A percentile compares a stretch with the other conserved stretches of the same genome.
These are phyloP conservation scores for Paraglomus occultum DNA, from an alignment of 192 early-diverging fungal species.

Conservation along the genomic window DNA sequence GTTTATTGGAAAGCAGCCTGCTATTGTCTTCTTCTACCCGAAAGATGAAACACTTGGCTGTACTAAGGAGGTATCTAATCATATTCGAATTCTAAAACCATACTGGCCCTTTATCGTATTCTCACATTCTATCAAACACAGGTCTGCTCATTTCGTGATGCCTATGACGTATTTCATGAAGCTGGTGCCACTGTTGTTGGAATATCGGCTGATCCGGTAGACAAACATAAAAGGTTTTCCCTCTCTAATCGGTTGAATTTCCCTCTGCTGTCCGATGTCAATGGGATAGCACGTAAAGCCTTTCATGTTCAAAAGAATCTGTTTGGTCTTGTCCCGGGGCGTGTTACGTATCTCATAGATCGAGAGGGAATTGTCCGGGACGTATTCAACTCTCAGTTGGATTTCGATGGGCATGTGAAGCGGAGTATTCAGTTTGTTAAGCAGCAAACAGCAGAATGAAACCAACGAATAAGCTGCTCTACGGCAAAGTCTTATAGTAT, in stretches of 20 bases:
- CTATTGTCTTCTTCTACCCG: conserved; percentile 44
- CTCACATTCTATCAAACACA: conserved; percentile 11
- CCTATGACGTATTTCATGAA: conserved; percentile 35
- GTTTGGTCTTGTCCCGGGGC: conserved; percentile 31
- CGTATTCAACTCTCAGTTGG: conserved; percentile 39
- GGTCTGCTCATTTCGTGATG: conserved; percentile 43
- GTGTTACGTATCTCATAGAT: conserved; percentile 38
- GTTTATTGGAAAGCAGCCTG: conserved; percentile 33
- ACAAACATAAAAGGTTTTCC: conserved; percentile 36
- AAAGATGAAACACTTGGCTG: conserved; percentile 38
- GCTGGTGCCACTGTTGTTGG: conserved; percentile 39
- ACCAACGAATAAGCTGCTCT: too few relatives aligned
- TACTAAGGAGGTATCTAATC: conserved; percentile 34
- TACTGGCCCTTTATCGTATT: not conserved
- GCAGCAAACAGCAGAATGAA: not conserved
- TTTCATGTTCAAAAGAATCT: conserved; percentile 29
- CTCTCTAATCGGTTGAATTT: conserved; percentile 30
- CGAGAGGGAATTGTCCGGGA: conserved; percentile 38
- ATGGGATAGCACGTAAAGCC: conserved; percentile 29
- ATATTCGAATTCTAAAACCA: not conserved
- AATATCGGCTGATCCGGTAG: conserved; percentile 34
- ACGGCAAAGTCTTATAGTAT: too few relatives aligned
- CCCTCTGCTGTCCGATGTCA: conserved; percentile 37
- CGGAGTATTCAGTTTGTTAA: conserved; percentile 34
- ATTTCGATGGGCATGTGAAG: conserved; percentile 34